Evolutionary conservation across 2,329 filamentous ascomycete species (phyloP), one percentile per base, ranked within the genome.

Genomic region (Purpureocillium takamizusanense): DNA sequence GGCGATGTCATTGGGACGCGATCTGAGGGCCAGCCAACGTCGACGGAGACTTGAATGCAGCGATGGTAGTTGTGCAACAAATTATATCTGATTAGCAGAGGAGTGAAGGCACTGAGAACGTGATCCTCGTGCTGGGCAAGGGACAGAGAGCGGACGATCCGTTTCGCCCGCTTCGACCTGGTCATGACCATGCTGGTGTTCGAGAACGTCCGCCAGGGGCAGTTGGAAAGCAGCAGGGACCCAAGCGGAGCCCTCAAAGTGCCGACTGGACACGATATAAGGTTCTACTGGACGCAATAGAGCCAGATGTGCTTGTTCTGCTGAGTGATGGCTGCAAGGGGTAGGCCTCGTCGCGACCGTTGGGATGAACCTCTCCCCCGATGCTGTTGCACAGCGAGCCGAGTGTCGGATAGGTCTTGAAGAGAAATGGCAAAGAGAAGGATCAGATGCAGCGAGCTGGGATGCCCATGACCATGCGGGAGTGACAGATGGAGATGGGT

Each of bases 111-210:
- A 51, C 60, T 55, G 42, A 66, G 51, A 33, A 50, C 51, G 44
- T 67, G 59, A 2, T 59, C 57, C 40, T 64, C 50, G 21, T 66
- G 52, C 42, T 69, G 65, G 9, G 46, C 42, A 18, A 38, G 42
- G 29, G 49, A 53, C 23, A 55, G 43, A 34, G 45, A 52, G 28
- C 62, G 65, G 27, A 54, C 38, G 15, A 68, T 54, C 42, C 66
- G 66, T 17, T 53, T 51, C 7, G 63, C 57, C 35, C 51, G 43
- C 39, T 44, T 48, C 34, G 46, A 50, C 17, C 41, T 45, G 28
- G 51, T 54, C 42, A 55, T 42, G 41, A 50, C 49, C 51, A 54
- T 55, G 23, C 36, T 46, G 41, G 13, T 30, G 16, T 15, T 36
- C n/a, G 33, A 13, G n/a, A 14, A 30, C 18, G 13, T 34, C 37